These are phyloP conservation scores for Aspergillus versicolor DNA, from an alignment of 2,329 filamentous ascomycete species.

Conservation along the genomic window DNA sequence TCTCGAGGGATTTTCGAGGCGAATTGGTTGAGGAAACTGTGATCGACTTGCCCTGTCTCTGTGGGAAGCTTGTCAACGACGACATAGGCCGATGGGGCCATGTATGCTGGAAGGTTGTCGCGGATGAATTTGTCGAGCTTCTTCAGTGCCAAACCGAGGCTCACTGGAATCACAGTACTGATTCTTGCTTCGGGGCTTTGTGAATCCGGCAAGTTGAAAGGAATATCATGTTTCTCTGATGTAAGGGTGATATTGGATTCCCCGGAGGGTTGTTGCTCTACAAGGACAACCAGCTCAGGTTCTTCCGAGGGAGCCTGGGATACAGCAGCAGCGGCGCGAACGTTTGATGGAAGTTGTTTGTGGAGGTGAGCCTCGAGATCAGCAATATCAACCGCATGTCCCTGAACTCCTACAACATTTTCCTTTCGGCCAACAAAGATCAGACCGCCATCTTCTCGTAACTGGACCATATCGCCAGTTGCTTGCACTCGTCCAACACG, in stretches of 20 bases:
- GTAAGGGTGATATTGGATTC: conserved; percentile 30
- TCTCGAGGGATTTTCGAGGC: conserved; percentile 27
- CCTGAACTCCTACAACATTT: conserved; percentile 32
- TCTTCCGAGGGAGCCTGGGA: conserved; percentile 18
- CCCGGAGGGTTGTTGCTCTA: conserved; percentile 30
- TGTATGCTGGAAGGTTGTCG: conserved; percentile 47
- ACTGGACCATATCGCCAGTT: conserved; percentile 34
- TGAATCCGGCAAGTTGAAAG: conserved; percentile 10
- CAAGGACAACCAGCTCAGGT: conserved; percentile 29
- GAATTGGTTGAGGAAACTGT: conserved; percentile 28
- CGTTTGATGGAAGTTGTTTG: conserved; percentile 32
- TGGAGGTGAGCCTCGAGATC: conserved; percentile 42
- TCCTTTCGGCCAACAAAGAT: conserved; percentile 36
- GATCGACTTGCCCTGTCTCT: conserved; percentile 29
- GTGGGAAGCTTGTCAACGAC: conserved; percentile 40
- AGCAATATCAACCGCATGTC: conserved; percentile 40
- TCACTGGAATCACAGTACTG: conserved; percentile 26
- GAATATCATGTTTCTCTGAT: conserved; percentile 23
- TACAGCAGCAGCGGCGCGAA: conserved; percentile 30
- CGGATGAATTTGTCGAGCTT: conserved; percentile 45
- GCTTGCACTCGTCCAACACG: conserved; percentile 30
- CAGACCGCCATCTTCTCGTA: conserved; percentile 29
- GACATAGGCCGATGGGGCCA: conserved; percentile 46
- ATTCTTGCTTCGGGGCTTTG: conserved; percentile 16
- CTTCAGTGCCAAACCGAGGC: conserved; percentile 37